Base-by-base conservation (phyloP, 2,329 filamentous ascomycete species). In the Fusarium sp. region DNA sequence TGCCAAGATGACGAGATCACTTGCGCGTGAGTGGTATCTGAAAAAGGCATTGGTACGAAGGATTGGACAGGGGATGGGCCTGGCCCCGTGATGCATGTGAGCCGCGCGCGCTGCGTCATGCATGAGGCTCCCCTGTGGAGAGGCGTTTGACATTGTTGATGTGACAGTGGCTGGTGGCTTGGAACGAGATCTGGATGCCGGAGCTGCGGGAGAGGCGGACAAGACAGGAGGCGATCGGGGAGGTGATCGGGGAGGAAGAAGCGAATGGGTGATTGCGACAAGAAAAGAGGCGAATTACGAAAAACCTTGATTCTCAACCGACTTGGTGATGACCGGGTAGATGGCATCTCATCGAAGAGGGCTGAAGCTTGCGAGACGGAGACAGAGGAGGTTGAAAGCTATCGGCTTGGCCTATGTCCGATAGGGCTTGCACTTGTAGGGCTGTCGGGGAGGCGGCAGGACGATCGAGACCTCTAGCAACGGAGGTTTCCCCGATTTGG, bases 21-120 rank as follows among this genome's bases (percentile, higher is more conserved):
- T 96, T 61, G 93, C 93, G 2, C 85, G 94, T 59, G 94, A 97
- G 82, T 93, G 93, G 88, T 97, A 94, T 80, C 82, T 95, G 79
- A 95, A 95, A 86, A 95, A 95, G 86, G 94, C 93, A 10, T 83
- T 96, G 60, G 91, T 93, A 54, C 90, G 89, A 79, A 96, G 96
- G 86, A 94, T 95, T 82, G 92, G 90, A 4, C 86, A 85, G 66
- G 93, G 94, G 0, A 93, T 96, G 91, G 93, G 93, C 3, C 84
- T 96, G 66, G 79, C 78, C 37, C 72, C 77, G 52, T 85, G 76
- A 74, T 59, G 13, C 13, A 18, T 42, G 11, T 34, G 31, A 56
- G 63, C 38, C 40, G 60, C 50, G 66, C 42, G 56, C 40, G 67
- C 58, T 29, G 27, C 50, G 35, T 65, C 38, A n/a, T 37, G 63